These are phyloP conservation scores for Umbilicus rupestris DNA, from an alignment of 164 flowering plant species.

Conservation along the genomic window DNA sequence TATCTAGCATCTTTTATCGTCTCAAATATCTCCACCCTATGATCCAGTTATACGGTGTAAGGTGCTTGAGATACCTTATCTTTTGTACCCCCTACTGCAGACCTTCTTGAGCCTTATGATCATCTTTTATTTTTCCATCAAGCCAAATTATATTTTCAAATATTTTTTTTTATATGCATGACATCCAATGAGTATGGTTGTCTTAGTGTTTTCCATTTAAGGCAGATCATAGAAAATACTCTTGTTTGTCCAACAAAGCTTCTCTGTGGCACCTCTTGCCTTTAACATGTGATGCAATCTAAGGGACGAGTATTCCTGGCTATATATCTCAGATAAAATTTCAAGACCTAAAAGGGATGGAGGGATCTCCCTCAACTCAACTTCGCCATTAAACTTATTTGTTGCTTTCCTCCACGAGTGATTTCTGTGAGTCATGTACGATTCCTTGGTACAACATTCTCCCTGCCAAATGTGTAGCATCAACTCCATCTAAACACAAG, in stretches of 20 bases:
- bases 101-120: not conserved
- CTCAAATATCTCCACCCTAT: too few species aligned
- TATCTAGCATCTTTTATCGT: too few species aligned
- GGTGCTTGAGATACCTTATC: too few species aligned
- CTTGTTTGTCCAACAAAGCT: slow-evolving; percentile 1
- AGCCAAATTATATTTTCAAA: not conserved
- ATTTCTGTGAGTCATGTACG: not conserved
- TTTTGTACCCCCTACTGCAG: not conserved
- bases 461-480: not conserved
- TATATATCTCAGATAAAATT: not conserved
- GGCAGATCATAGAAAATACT: slow-evolving; percentile 14
- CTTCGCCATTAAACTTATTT: not conserved
- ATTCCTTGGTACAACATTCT: not conserved
- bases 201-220: slow-evolving; percentile 8
- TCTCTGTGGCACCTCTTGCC: not conserved
- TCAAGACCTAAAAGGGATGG: not conserved
- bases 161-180: slow-evolving; percentile 8
- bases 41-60: too few species aligned
- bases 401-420: not conserved
- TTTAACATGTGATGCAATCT: too few species aligned
- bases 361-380: not conserved
- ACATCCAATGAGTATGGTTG: not conserved
- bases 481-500: not conserved
- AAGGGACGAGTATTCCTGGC: not conserved
- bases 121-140: not conserved